Percentiles rank a stretch among this genome's conserved stretches.
Conservation (phyloP, 129 eudicot genomes). For the Flaveria brownii region DNA sequence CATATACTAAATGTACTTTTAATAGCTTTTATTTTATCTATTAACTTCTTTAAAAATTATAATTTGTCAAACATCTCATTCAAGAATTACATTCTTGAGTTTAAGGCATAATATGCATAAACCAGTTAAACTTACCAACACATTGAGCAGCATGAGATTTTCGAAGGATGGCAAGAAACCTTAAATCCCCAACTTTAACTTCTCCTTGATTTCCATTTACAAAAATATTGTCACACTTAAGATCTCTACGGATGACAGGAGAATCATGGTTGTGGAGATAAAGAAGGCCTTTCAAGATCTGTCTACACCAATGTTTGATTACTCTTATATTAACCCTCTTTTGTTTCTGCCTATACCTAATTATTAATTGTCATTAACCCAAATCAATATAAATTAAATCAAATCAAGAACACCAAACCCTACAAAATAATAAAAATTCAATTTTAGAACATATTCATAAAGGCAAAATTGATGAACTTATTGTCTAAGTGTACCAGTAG, state of each 20-base stretch:
- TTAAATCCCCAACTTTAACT: conserved; percentile 91
- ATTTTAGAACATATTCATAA: not conserved
- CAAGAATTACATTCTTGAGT: not conserved
- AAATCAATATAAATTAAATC: not conserved
- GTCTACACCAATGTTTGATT: conserved; percentile 90
- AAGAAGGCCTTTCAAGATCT: conserved; percentile 74
- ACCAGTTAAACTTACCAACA: too few relatives aligned
- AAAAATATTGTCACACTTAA: conserved; percentile 89
- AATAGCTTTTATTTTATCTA: not conserved
- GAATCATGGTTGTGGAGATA: conserved; percentile 90
- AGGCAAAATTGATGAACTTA: conserved; percentile 36
- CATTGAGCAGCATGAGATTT: conserved; percentile 89
- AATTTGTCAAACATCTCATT: not conserved
- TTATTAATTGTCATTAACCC: not conserved
- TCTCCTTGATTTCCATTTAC: conserved; percentile 92
- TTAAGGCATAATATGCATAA: not conserved
- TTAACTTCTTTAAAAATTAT: not conserved
- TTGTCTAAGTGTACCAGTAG: conserved; percentile 98
- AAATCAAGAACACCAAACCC: not conserved
- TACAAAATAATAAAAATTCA: not conserved
- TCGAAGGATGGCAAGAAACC: conserved; percentile 82
- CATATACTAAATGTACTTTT: not conserved
- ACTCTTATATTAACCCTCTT: conserved; percentile 79
- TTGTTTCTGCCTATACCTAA: conserved; percentile 85
- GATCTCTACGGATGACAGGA: conserved; percentile 52